Evolutionary conservation across 768 basidiomycete species (phyloP), one percentile per base, ranked within the genome.

Genomic region (Suillus tomentosus): DNA sequence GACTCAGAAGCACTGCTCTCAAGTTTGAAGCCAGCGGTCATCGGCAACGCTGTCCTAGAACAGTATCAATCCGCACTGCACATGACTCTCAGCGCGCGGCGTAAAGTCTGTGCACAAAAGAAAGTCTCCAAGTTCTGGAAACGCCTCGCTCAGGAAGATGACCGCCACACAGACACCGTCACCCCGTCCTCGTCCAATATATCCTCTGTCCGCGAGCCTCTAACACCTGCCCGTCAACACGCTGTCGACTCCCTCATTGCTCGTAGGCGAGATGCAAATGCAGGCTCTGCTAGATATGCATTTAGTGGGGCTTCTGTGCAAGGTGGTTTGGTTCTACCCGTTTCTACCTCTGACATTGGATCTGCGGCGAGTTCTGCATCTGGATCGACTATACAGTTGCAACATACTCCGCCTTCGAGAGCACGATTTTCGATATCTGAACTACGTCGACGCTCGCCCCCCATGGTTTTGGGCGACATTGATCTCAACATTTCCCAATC

Each of bases 101-200:
- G 75, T 62, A 79, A 82, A 60, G 79, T 83, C 55, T 78, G 76
- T 43, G 74, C 79, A 48, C 76, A 75, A 61, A 82, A 73, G 72
- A 84, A 82, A 62, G 70, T 72, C 40, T 70, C 77, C 64, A 82
- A 80, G 56, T 84, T 81, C 50, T 84, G 80, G 80, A 83, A 82
- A 70, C 77, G 72, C 31, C 69, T 79, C 14, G 82, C 81, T 19
- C 73, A 78, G 57, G 75, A 73, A 65, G 71, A 76, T 61, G 64
- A 56, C 55, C 61, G 54, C 54, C 66, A 74, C 13, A 43, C 66
- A 53, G 62, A 40, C 34, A 65, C 47, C 1, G 48, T 76, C 50
- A 76, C 76, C 0, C 75, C 76, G 14, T 74, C 73, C 3, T 68
- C 74, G 7, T 78, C 76, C 7, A 67, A 73, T 47, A 70, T 76